A percentile compares a stretch with the other conserved stretches of the same genome.
These are phyloP conservation scores for Tephrocybe sp. DNA, from an alignment of 768 basidiomycete species.

Conservation along the genomic window DNA sequence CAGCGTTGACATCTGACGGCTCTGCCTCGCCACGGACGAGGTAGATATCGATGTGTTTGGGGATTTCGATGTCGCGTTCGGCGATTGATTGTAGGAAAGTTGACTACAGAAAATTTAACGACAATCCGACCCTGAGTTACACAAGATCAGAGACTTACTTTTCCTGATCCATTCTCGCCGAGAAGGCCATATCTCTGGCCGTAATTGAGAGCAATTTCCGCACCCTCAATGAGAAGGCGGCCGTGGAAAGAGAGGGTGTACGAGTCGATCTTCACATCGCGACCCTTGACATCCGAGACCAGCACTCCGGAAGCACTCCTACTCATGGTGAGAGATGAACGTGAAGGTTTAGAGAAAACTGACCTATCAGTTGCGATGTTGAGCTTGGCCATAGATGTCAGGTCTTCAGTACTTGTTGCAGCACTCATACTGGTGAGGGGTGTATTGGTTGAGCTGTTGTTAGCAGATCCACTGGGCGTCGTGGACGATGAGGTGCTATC, in stretches of 20 bases:
- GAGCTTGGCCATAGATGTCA: slow-evolving; percentile 86
- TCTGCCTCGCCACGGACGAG: slow-evolving; percentile 95
- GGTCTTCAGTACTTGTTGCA: slow-evolving; percentile 76
- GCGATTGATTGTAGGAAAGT: slow-evolving; percentile 96
- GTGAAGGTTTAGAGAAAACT: slow-evolving; percentile 14
- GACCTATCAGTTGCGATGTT: slow-evolving; percentile 89
- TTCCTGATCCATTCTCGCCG: slow-evolving; percentile 98
- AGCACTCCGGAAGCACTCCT: slow-evolving; percentile 93
- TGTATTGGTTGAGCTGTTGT: slow-evolving; percentile 67
- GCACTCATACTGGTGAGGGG: slow-evolving; percentile 84
- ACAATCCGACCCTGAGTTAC: background rate
- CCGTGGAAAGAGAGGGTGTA: slow-evolving; percentile 98
- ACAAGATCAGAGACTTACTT: slow-evolving; percentile 50
- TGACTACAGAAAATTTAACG: slow-evolving; percentile 54
- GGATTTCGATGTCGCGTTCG: slow-evolving; percentile 93
- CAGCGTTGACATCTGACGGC: slow-evolving; percentile 91
- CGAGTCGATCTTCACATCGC: slow-evolving; percentile 96
- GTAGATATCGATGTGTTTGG: slow-evolving; percentile 95
- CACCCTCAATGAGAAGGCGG: slow-evolving; percentile 69
- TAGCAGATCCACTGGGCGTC: slow-evolving; percentile 63
- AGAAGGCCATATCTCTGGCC: slow-evolving; percentile 94
- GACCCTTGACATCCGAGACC: slow-evolving; percentile 86
- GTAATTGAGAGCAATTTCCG: slow-evolving; percentile 69
- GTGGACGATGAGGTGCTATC: slow-evolving; percentile 53
- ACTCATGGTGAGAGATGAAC: slow-evolving; percentile 6